Conservation (phyloP, 495 filamentous ascomycete genomes). For the Penicillium canariense region DNA sequence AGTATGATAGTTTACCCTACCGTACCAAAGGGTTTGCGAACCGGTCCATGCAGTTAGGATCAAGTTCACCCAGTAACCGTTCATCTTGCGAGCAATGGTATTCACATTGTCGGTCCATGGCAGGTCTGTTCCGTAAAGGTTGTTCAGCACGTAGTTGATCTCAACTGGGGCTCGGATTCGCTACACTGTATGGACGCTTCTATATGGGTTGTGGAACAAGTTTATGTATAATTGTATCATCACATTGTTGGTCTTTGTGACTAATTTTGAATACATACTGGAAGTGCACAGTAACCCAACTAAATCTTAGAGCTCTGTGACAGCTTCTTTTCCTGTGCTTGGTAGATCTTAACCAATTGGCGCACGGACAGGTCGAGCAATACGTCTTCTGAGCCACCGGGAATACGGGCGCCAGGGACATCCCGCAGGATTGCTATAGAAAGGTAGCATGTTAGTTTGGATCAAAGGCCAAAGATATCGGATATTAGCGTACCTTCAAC, state of each 20-base stretch:
- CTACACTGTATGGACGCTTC: too few relatives aligned
- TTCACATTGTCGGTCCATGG: too few relatives aligned
- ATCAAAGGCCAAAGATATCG: neutral
- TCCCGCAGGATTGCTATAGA: conserved; percentile 60
- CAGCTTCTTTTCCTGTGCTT: conserved; percentile 59
- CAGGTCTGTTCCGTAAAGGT: too few relatives aligned
- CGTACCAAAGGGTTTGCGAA: neutral
- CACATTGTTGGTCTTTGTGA: too few relatives aligned
- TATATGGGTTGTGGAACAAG: too few relatives aligned
- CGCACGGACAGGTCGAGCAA: conserved; percentile 67
- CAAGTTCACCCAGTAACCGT: too few relatives aligned
- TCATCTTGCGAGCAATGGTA: too few relatives aligned
- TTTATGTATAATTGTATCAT: too few relatives aligned
- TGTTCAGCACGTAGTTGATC: too few relatives aligned
- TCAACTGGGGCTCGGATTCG: too few relatives aligned
- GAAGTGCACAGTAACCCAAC: neutral
- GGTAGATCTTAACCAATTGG: conserved; percentile 71
- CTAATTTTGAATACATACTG: neutral
- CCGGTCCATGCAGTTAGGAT: too few relatives aligned
- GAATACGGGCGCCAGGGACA: conserved; percentile 60
- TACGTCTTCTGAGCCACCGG: conserved; percentile 74
- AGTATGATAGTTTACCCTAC: neutral
- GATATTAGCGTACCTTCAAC: conserved; percentile 53
- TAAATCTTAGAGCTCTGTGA: conserved; percentile 44
- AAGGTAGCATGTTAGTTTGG: neutral